phyloP scores from a whole-genome alignment of 1,284 basidiomycete genomes.

The Ganoderma lucidum region DNA sequence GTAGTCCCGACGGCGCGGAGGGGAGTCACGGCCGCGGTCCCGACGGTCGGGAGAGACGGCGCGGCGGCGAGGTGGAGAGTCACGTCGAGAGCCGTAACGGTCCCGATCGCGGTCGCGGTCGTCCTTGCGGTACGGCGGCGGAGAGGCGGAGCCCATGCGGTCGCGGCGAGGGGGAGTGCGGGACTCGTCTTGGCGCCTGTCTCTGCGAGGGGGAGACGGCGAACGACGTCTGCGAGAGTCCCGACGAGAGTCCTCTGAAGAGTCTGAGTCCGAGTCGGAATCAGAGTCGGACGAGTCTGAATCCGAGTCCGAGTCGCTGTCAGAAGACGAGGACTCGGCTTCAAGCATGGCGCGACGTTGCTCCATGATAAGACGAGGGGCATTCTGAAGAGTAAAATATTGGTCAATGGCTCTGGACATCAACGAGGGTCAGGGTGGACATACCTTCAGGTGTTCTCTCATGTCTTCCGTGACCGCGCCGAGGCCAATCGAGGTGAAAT shows the following conservation, averaged over 20 bases:
- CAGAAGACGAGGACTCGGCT: conserved; percentile 73
- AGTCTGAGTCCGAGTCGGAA: conserved; percentile 39
- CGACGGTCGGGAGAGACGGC: conserved; percentile 43
- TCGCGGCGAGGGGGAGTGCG: conserved; percentile 35
- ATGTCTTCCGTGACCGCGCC: conserved; percentile 95
- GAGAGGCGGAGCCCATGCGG: conserved; percentile 27
- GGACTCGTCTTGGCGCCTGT: conserved; percentile 33
- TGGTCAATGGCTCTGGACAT: conserved; percentile 13
- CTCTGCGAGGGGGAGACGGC: conserved; percentile 43
- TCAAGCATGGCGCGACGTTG: conserved; percentile 88
- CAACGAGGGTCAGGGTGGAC: conserved; percentile 39
- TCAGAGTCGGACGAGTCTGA: conserved; percentile 44
- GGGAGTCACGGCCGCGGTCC: conserved; percentile 16
- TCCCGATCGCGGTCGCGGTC: conserved; percentile 35
- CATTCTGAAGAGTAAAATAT: conserved; percentile 63
- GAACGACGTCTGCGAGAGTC: conserved; percentile 40
- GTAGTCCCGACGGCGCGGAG: conserved; percentile 24
- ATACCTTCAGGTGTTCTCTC: conserved; percentile 92
- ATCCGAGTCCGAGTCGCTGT: conserved; percentile 51
- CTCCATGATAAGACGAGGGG: conserved; percentile 90
- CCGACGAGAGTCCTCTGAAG: conserved; percentile 42
- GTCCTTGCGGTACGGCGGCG: conserved; percentile 41
- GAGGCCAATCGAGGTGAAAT: conserved; percentile 93
- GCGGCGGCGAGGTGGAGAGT: conserved; percentile 28
- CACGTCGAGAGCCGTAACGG: conserved; percentile 29